These are phyloP conservation scores for Gnomoniopsis smithogilvyi DNA, from an alignment of 2,329 filamentous ascomycete species.

Conservation along the genomic window DNA sequence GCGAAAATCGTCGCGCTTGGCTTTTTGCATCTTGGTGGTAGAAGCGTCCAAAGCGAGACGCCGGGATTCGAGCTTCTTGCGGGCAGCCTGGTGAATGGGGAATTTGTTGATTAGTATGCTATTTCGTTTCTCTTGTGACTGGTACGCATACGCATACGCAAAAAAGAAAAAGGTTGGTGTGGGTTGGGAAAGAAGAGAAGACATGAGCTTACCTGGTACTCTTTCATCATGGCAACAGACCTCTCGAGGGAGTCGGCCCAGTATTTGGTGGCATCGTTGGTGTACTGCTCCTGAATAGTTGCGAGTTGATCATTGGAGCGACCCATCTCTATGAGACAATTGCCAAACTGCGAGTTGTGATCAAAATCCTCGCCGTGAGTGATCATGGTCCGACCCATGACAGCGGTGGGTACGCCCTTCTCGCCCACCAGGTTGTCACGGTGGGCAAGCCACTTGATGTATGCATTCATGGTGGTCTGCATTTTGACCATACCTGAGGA, in stretches of 20 bases:
- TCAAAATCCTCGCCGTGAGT: constrained; percentile 91
- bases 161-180: not conserved
- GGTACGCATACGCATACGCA: not conserved
- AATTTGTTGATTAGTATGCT: constrained; percentile 16
- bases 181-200: too few species aligned
- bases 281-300: constrained; percentile 79
- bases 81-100: constrained; percentile 53
- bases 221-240: constrained; percentile 91
- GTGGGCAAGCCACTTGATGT: constrained; percentile 84
- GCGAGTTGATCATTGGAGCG: constrained; percentile 85
- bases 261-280: constrained; percentile 70
- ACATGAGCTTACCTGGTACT: constrained; percentile 72
- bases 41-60: constrained; percentile 89
- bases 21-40: constrained; percentile 85
- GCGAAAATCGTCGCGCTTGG: constrained; percentile 89
- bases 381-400: constrained; percentile 83
- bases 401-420: constrained; percentile 75
- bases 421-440: constrained; percentile 78
- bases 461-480: constrained; percentile 79
- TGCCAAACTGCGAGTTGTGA: constrained; percentile 84
- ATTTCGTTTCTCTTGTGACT: not conserved
- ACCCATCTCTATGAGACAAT: constrained; percentile 78
- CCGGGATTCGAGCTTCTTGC: constrained; percentile 91
- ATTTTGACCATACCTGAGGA: constrained; percentile 82
- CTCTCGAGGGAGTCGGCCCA: constrained; percentile 93